Evolutionary conservation across 371 early-diverging fungal genomes (phyloP).

Genomic region (Haplosporangium sp.): DNA sequence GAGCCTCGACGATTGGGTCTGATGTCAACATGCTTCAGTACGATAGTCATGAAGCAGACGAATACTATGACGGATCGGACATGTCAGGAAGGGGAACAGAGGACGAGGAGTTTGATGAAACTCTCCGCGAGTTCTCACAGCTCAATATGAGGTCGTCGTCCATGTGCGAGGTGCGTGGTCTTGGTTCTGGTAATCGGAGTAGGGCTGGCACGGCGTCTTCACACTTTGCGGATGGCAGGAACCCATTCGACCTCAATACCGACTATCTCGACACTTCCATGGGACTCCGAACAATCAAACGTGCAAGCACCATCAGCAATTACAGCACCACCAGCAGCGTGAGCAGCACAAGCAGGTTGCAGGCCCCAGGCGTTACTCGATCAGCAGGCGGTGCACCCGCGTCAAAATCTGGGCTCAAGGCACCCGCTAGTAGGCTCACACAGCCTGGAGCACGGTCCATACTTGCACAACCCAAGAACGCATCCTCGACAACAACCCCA

Average conservation of each 20-base stretch:
- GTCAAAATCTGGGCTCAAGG: slow-evolving; percentile 21
- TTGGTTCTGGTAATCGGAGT: neutral
- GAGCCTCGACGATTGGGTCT: slow-evolving; percentile 7
- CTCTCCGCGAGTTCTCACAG: slow-evolving; percentile 18
- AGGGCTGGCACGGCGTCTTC: slow-evolving; percentile 10
- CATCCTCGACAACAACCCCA: slow-evolving; percentile 8
- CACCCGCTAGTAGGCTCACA: slow-evolving; percentile 23
- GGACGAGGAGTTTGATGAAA: slow-evolving; percentile 29
- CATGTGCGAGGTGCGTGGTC: slow-evolving; percentile 20
- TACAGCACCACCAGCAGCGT: slow-evolving; percentile 24
- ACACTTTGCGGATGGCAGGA: slow-evolving; percentile 34
- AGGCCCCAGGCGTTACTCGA: slow-evolving; percentile 10
- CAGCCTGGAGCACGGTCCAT: slow-evolving; percentile 26
- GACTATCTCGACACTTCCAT: slow-evolving; percentile 28
- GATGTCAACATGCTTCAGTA: slow-evolving; percentile 5
- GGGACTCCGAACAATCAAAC: slow-evolving; percentile 14
- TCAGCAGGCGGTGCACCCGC: slow-evolving; percentile 2
- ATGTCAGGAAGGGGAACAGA: slow-evolving; percentile 8
- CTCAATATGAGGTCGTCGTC: neutral
- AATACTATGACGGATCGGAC: slow-evolving; percentile 25
- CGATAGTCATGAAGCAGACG: slow-evolving; percentile 17
- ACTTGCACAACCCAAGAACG: slow-evolving; percentile 20
- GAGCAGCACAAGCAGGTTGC: slow-evolving; percentile 15
- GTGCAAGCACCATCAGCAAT: slow-evolving; percentile 18
- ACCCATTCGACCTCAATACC: slow-evolving; percentile 34